phyloP scores from a whole-genome alignment of 2,329 filamentous ascomycete species.

The Fusarium sp. region DNA sequence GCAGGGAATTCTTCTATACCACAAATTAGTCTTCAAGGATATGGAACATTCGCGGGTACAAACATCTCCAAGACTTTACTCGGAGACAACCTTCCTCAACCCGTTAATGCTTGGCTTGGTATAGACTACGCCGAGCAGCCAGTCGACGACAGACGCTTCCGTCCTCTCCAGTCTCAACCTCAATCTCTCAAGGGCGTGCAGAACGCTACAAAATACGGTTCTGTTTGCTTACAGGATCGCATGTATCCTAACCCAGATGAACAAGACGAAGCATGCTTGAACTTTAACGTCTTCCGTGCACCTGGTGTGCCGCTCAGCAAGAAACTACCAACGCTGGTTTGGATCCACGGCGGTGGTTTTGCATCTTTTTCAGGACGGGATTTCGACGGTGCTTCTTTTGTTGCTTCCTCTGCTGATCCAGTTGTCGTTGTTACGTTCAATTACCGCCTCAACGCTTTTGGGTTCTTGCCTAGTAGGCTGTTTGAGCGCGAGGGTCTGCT shows the following conservation, averaged over 20 bases:
- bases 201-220: conserved; percentile 5
- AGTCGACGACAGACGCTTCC: conserved; percentile 1
- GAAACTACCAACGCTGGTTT: conserved; percentile 2
- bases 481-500: not conserved
- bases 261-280: conserved; percentile 9
- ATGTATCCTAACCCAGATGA: conserved; percentile 2
- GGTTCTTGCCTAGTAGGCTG: not conserved
- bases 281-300: conserved; percentile 7
- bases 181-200: not conserved
- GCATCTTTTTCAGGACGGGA: conserved; percentile 10
- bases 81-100: not conserved
- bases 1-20: not conserved
- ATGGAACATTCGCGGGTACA: not conserved
- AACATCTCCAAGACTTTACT: not conserved
- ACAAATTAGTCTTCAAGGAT: conserved; percentile 1
- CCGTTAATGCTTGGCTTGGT: conserved; percentile 8
- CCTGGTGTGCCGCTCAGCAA: not conserved
- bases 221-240: conserved; percentile 3
- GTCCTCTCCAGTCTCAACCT: not conserved
- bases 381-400: conserved; percentile 6
- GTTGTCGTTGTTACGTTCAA: conserved; percentile 5
- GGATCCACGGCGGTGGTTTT: conserved; percentile 15
- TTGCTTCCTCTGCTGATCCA: not conserved
- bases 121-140: conserved; percentile 10
- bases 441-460: conserved; percentile 10